Percentiles rank a stretch among this genome's conserved stretches.
phyloP scores from a whole-genome alignment of 441 rosid genomes.

The Mallotus japonicus region DNA sequence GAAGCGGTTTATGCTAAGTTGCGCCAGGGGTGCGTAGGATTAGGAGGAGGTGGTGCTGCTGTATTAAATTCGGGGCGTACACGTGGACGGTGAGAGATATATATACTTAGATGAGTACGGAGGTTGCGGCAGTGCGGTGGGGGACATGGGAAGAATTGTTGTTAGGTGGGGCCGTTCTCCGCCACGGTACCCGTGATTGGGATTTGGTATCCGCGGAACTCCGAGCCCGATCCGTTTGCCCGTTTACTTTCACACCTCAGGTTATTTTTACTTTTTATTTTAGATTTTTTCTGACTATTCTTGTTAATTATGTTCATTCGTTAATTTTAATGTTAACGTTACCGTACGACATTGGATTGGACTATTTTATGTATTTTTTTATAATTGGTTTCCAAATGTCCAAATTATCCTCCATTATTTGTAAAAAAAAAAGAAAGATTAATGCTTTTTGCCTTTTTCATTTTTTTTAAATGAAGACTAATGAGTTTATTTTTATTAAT shows the following conservation, averaged over 20 bases:
- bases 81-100: conserved; percentile 29
- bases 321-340: no score
- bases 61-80: conserved; percentile 16
- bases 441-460: neutral
- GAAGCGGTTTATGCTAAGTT: conserved; percentile 16
- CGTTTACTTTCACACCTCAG: conserved; percentile 65
- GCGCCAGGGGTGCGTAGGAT: conserved; percentile 29
- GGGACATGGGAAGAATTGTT: conserved; percentile 94
- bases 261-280: conserved; percentile 25
- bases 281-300: no score
- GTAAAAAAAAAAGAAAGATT: no score
- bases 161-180: conserved; percentile 88
- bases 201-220: conserved; percentile 70
- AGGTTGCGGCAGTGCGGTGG: conserved; percentile 50
- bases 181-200: conserved; percentile 80
- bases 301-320: no score
- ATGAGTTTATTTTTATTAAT: neutral
- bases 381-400: neutral
- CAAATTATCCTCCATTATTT: conserved; percentile 1
- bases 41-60: neutral
- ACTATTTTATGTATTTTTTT: neutral
- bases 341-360: neutral
- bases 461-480: neutral
- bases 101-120: conserved; percentile 31
- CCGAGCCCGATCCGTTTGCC: conserved; percentile 55